Conservation (phyloP, 257 asterid genomes). For the Plantago ovata region DNA sequence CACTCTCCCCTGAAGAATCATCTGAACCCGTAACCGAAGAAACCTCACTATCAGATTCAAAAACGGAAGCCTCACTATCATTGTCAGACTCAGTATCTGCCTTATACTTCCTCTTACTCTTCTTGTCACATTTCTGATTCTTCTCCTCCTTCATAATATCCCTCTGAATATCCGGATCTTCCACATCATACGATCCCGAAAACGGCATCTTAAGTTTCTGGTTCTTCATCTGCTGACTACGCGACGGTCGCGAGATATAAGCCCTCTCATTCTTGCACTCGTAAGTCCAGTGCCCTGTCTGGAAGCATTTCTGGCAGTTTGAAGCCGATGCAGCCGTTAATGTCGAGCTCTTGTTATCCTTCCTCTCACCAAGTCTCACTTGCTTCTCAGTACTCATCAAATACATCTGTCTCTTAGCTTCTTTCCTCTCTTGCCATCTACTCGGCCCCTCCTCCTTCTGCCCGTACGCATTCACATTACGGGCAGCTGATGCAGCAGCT, state of each 20-base stretch:
- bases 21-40: constrained; percentile 69
- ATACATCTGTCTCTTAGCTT: constrained; percentile 97
- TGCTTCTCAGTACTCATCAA: constrained; percentile 92
- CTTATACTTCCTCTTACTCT: constrained; percentile 90
- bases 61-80: constrained; percentile 87
- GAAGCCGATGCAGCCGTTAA: constrained; percentile 47
- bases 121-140: constrained; percentile 44
- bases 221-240: constrained; percentile 84
- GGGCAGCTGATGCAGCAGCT: constrained; percentile 86
- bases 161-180: constrained; percentile 45
- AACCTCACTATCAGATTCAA: constrained; percentile 63
- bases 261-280: constrained; percentile 95
- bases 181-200: constrained; percentile 58
- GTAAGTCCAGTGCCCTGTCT: constrained; percentile 88
- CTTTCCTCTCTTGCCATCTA: constrained; percentile 98
- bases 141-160: constrained; percentile 41
- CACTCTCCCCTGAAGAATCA: constrained; percentile 63
- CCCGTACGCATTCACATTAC: constrained; percentile 94
- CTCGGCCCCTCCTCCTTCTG: constrained; percentile 99
- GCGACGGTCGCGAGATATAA: constrained; percentile 78
- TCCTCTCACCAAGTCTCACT: constrained; percentile 80
- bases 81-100: constrained; percentile 53
- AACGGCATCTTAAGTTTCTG: constrained; percentile 80
- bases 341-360: constrained; percentile 55
- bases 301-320: constrained; percentile 89